Evolutionary conservation across 2,329 filamentous ascomycete species (phyloP).

Genomic region (Fusarium verrucosum): DNA sequence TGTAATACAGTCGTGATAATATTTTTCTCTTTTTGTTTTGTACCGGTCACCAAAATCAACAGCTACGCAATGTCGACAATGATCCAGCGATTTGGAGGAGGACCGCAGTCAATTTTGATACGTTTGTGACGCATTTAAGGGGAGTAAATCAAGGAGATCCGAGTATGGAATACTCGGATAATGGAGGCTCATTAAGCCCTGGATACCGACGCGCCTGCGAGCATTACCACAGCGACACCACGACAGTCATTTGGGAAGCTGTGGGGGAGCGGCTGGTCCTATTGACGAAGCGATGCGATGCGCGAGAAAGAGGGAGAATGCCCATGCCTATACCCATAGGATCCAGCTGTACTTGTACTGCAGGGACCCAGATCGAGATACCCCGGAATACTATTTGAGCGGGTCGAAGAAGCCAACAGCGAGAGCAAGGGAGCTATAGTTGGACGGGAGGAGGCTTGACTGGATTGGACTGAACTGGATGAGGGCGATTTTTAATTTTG

Average conservation of each 20-base stretch:
- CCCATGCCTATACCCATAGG: constrained; percentile 28
- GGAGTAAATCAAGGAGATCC: constrained; percentile 36
- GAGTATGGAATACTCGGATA: constrained; percentile 32
- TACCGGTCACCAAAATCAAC: constrained; percentile 42
- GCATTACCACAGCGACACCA: constrained; percentile 32
- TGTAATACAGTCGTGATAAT: constrained; percentile 65
- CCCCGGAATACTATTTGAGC: constrained; percentile 41
- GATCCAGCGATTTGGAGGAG: constrained; percentile 45
- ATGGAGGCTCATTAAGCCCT: constrained; percentile 27
- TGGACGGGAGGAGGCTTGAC: constrained; percentile 18
- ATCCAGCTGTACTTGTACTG: constrained; percentile 37
- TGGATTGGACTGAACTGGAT: constrained; percentile 15
- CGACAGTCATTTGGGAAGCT: constrained; percentile 25
- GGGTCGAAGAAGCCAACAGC: constrained; percentile 37
- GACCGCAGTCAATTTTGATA: constrained; percentile 44
- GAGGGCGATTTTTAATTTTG: constrained; percentile 40
- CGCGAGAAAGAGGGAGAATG: constrained; percentile 23
- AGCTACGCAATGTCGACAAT: constrained; percentile 46
- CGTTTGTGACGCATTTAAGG: constrained; percentile 40
- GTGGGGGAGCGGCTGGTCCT: constrained; percentile 23
- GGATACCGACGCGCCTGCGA: constrained; percentile 38
- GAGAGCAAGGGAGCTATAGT: constrained; percentile 32
- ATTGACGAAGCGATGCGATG: constrained; percentile 23
- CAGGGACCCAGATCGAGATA: constrained; percentile 41
- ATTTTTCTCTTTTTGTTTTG: constrained; percentile 40